Base-by-base conservation (phyloP, 1,284 basidiomycete genomes). In the Anthracocystis panici-leucophaei region DNA sequence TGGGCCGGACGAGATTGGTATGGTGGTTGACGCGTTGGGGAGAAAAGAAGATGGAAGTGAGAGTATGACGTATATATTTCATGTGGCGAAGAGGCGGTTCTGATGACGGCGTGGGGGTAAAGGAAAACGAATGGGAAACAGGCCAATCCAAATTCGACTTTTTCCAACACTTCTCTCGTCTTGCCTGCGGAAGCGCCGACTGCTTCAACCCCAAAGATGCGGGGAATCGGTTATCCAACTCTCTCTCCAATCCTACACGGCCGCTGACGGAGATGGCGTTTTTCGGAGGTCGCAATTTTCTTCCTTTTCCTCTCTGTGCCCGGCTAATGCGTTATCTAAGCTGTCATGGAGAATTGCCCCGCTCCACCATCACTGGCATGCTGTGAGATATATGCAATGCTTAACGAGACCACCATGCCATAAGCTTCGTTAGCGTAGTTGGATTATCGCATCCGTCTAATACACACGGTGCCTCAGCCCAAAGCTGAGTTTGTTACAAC, bases 381-480 rank as follows among this genome's bases (percentile, higher is more conserved):
- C n/a, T n/a, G n/a, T n/a, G n/a, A n/a, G n/a, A n/a, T n/a, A n/a
- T n/a, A n/a, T n/a, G n/a, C n/a, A n/a, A n/a, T n/a, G n/a, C n/a
- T n/a, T n/a, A n/a, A n/a, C n/a, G n/a, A n/a, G n/a, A n/a, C n/a
- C n/a, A n/a, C n/a, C n/a, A n/a, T n/a, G n/a, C n/a, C 23, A 14
- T 12, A 38, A 42, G 25, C 40, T 53, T 65, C 68, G 68, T 71
- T 71, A 71, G 68, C 68, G 68, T 71, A 71, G 68, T 71, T 71
- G 68, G 68, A 70, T 70, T 70, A 70, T 70, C 68, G 68, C 68
- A 70, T 70, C 68, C 46, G 68, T 70, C 68, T 70, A 70, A 70
- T 70, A 27, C n/a, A 70, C 54, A 62, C 57, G 58, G 55, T 65
- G 68, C 68, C 62, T 65, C 62, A 58, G 62, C 9, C 27, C 35